Evolutionary conservation across 768 basidiomycete genomes (phyloP).

Genomic region (Dioszegia aurantiaca): DNA sequence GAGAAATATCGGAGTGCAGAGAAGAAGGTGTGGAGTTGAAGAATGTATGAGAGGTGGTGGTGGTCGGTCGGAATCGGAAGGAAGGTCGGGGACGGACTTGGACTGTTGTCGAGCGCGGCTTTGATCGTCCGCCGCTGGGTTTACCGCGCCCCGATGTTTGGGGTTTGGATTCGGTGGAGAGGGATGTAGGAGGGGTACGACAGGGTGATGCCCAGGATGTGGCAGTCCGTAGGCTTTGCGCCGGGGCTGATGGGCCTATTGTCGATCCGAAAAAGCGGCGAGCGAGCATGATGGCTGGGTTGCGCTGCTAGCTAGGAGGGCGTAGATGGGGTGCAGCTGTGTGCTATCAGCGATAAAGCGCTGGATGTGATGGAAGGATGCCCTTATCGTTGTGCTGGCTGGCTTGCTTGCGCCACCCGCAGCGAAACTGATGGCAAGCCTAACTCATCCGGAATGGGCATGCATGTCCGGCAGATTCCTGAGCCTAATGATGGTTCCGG

Average conservation of each 20-base stretch:
- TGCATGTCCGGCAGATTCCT: neutral
- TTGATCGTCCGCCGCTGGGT: neutral
- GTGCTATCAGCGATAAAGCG: too few species aligned
- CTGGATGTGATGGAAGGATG: too few species aligned
- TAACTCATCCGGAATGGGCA: neutral
- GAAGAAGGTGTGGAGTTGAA: neutral
- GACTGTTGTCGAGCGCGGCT: neutral
- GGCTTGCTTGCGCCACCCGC: too few species aligned
- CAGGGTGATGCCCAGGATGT: slow-evolving; percentile 5
- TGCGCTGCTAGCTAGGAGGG: too few species aligned
- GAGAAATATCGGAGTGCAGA: too few species aligned
- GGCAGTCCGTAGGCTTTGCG: neutral
- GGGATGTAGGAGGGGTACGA: neutral
- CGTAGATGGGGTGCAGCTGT: too few species aligned
- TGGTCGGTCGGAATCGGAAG: neutral
- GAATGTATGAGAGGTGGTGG: neutral
- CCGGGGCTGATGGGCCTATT: neutral
- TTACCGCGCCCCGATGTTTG: neutral
- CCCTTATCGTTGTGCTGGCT: slow-evolving; percentile 1
- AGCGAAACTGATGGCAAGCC: slow-evolving; percentile 3
- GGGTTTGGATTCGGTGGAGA: neutral
- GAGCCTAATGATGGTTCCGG: neutral
- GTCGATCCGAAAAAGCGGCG: slow-evolving; percentile 2
- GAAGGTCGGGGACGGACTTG: neutral
- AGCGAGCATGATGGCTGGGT: neutral